phyloP scores from a whole-genome alignment of 106 monocot species.

The Dendrobium catenatum region DNA sequence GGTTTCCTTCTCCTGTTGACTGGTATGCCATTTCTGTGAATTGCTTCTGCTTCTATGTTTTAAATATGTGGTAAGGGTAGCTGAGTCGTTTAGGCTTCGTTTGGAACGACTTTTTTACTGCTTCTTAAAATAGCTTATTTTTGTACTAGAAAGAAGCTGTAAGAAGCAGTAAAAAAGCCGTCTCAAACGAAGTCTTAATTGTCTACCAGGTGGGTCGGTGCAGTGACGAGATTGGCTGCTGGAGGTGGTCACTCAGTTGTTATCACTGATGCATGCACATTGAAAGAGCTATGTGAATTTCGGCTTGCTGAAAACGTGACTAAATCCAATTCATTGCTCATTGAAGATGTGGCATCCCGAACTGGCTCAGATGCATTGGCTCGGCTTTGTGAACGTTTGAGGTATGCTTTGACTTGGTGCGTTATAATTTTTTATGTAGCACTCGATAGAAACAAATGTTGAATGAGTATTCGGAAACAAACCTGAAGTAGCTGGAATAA shows the following conservation, averaged over 20 bases:
- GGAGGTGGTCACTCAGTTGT: constrained; percentile 98
- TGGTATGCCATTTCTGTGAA: constrained; percentile 10
- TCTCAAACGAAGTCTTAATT: neutral
- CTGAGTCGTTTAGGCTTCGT: neutral
- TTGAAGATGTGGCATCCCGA: constrained; percentile 86
- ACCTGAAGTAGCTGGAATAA: too few species aligned
- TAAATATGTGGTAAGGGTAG: neutral
- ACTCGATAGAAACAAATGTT: neutral
- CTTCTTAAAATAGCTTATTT: too few species aligned
- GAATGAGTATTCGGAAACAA: neutral
- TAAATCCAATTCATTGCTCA: constrained; percentile 42
- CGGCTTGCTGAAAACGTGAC: constrained; percentile 72
- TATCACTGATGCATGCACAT: constrained; percentile 80
- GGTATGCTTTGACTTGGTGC: constrained; percentile 29
- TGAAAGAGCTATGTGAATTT: constrained; percentile 93
- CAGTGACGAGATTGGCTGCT: constrained; percentile 69
- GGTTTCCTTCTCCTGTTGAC: constrained; percentile 68
- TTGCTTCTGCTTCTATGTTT: neutral
- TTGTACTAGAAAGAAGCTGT: too few species aligned
- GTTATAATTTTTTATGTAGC: neutral
- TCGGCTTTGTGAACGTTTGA: constrained; percentile 79
- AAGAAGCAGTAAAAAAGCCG: too few species aligned
- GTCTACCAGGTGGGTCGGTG: constrained; percentile 78
- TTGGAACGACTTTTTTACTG: too few species aligned
- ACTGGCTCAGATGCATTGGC: constrained; percentile 78